These are phyloP conservation scores for Bipolaris oryzae DNA, from an alignment of 2,329 filamentous ascomycete species.

Conservation along the genomic window DNA sequence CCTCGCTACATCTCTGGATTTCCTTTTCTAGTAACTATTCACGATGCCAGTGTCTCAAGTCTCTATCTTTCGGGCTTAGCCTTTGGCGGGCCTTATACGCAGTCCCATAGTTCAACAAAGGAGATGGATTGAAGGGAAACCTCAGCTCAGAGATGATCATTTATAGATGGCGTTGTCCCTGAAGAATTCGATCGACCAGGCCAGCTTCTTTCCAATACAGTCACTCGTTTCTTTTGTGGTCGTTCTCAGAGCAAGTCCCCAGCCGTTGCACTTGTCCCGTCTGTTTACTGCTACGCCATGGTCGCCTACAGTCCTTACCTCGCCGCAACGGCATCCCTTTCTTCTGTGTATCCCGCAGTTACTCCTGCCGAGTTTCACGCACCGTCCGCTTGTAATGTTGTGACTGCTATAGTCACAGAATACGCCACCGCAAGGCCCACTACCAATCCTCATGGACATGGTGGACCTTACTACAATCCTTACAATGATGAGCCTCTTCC, in stretches of 20 bases:
- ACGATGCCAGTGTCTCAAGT: constrained; percentile 5
- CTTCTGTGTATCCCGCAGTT: constrained; percentile 21
- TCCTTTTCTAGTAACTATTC: not conserved
- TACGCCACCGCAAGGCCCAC: constrained; percentile 27
- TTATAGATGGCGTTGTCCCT: constrained; percentile 17
- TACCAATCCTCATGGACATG: constrained; percentile 32
- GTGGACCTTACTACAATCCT: constrained; percentile 39
- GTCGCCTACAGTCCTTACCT: constrained; percentile 38
- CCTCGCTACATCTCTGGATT: not conserved
- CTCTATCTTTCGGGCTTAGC: constrained; percentile 2
- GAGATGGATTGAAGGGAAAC: constrained; percentile 3
- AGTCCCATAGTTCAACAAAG: constrained; percentile 13
- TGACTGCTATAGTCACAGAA: constrained; percentile 22
- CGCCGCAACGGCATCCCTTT: constrained; percentile 29
- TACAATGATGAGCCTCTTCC: constrained; percentile 37
- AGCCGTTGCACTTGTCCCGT: constrained; percentile 3
- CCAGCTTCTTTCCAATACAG: constrained; percentile 6
- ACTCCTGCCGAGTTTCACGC: constrained; percentile 16
- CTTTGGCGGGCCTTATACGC: constrained; percentile 7
- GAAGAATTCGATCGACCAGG: not conserved
- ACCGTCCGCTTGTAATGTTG: constrained; percentile 16
- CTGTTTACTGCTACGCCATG: constrained; percentile 26
- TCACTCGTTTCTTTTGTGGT: constrained; percentile 22
- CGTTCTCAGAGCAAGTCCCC: not conserved
- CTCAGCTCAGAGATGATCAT: constrained; percentile 5